Base-by-base conservation (phyloP, 2,329 filamentous ascomycete species). In the Botrytis pseudocinerea region DNA sequence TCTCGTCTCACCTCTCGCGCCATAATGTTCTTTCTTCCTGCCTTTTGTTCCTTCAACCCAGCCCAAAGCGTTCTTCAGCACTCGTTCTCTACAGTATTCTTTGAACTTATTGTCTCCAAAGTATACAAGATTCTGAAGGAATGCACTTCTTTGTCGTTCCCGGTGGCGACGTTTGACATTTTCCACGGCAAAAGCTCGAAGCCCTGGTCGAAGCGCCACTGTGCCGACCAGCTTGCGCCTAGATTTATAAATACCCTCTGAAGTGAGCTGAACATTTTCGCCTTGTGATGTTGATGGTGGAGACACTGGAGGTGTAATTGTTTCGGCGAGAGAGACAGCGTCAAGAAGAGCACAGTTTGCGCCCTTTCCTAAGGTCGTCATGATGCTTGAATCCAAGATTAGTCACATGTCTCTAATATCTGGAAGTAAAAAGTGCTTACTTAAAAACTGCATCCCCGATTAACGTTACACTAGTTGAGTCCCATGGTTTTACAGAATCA, bases 331-430 rank as follows among this genome's bases (percentile, higher is more conserved):
- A 59, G 75, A 76, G 16, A 78, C 63, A 2, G 78, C 77, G 51
- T 80, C 78, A n/a, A 79, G 76, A 16, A 80, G 63, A 3, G 78
- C 78, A 66, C 78, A 79, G 48, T 80, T 80, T 4, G 78, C 78
- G 28, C 78, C 78, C 70, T 78, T 79, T 3, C 77, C 76, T 20
- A 80, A 73, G 69, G 77, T 79, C 0, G 76, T 80, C 25, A 76
- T 75, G 42, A 80, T 80, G 65, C 78, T 79, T 46, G 25, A 69
- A 20, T 25, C 18, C 14, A 25, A 25, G 10, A 28, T 74, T 48
- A 76, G 73, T 68, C 60, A 61, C 25, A 35, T 54, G 44, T 46
- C 28, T 9, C 8, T 14, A 22, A 38, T 2, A 12, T 0, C 51
- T 20, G 9, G 4, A 42, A 16, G 6, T 32, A 40, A 44, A n/a